Conservation (phyloP, 768 basidiomycete genomes). For the Collybiopsis luxurians region DNA sequence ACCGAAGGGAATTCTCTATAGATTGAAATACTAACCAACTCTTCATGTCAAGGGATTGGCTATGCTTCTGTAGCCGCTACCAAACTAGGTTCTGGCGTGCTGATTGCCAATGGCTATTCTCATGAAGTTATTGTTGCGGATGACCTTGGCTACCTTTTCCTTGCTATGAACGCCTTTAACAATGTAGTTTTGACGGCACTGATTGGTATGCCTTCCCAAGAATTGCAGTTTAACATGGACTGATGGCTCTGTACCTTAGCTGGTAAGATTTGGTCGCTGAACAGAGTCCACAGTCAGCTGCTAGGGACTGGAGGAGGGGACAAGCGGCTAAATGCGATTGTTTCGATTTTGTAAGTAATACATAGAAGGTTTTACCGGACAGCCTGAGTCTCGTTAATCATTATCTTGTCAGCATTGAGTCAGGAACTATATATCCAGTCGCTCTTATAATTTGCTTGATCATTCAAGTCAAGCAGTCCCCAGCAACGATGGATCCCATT, state of each 20-base stretch:
- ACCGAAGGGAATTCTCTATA: too few relatives aligned
- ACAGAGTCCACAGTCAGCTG: not conserved
- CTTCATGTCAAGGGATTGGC: not conserved
- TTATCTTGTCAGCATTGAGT: not conserved
- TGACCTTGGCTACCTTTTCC: not conserved
- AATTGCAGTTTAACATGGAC: too few relatives aligned
- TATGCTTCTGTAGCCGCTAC: not conserved
- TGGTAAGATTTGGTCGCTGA: not conserved
- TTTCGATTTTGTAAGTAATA: too few relatives aligned
- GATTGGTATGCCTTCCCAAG: not conserved
- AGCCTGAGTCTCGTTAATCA: too few relatives aligned
- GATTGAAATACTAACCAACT: not conserved
- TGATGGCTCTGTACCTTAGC: not conserved
- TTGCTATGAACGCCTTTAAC: not conserved
- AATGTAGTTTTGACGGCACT: not conserved
- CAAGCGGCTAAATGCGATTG: not conserved
- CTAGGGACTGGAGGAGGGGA: not conserved
- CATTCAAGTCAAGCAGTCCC: constrained; percentile 1
- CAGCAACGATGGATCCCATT: constrained; percentile 2
- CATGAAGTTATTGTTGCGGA: not conserved
- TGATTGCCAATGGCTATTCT: not conserved
- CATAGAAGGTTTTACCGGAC: too few relatives aligned
- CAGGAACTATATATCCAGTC: constrained; percentile 3
- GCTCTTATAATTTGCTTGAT: constrained; percentile 5
- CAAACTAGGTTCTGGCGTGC: not conserved